Percentiles rank a stretch among this genome's conserved stretches.
These are phyloP conservation scores for Candida ulmi DNA, from an alignment of 805 yeast genomes.

Conservation along the genomic window DNA sequence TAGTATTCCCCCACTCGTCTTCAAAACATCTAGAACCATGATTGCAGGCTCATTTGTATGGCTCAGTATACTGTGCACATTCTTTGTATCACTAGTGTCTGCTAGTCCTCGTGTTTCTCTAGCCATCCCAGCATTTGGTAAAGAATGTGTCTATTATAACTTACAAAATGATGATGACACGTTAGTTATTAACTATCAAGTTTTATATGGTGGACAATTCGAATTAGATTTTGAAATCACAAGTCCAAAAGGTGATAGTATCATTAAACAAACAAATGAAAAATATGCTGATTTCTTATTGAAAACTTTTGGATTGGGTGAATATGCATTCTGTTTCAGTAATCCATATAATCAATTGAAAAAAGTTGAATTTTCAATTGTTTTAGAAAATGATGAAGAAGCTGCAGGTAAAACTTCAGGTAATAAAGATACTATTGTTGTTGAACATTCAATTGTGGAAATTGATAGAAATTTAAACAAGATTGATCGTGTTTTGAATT, in stretches of 20 bases:
- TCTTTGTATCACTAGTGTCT: not conserved
- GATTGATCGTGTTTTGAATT: constrained; percentile 60
- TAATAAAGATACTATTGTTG: constrained; percentile 44
- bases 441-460: constrained; percentile 49
- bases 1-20: too few species aligned
- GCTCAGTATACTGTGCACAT: not conserved
- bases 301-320: constrained; percentile 52
- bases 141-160: constrained; percentile 37
- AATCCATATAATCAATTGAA: constrained; percentile 61
- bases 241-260: constrained; percentile 44
- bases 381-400: constrained; percentile 36
- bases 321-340: constrained; percentile 61
- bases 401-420: constrained; percentile 26
- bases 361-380: constrained; percentile 58
- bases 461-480: constrained; percentile 56
- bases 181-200: constrained; percentile 36
- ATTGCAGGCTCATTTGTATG: too few species aligned
- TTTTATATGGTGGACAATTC: constrained; percentile 61
- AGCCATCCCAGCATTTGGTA: constrained; percentile 30
- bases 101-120: constrained; percentile 21
- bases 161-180: constrained; percentile 31
- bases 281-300: constrained; percentile 60
- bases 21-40: too few species aligned
- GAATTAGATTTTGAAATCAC: constrained; percentile 60
- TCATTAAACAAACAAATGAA: constrained; percentile 47